Conservation (phyloP, 2,329 filamentous ascomycete genomes). For the Cladosporium sp. region DNA sequence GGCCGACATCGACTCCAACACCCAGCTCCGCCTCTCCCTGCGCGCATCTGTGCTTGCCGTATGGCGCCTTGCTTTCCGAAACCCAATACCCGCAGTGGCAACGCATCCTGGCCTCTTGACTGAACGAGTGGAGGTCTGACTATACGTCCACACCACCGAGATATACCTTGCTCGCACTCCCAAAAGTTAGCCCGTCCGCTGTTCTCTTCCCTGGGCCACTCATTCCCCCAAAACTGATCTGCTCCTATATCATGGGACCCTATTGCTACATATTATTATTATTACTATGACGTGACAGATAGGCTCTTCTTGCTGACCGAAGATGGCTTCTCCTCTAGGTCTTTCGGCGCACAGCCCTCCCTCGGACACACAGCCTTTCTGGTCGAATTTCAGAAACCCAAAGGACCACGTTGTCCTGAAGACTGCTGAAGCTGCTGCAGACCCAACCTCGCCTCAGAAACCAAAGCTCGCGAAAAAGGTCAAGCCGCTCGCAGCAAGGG, state of each 20-base stretch:
- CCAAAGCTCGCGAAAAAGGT: slow-evolving; percentile 16
- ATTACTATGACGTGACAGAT: slow-evolving; percentile 12
- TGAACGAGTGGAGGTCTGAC: background rate
- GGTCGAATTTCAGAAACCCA: slow-evolving; percentile 2
- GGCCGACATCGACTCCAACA: slow-evolving; percentile 5
- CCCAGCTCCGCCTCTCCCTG: background rate
- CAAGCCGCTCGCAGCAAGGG: slow-evolving; percentile 14
- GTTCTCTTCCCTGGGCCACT: background rate
- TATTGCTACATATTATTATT: slow-evolving; percentile 12
- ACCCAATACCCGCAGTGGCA: slow-evolving; percentile 10
- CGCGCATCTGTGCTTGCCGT: slow-evolving; percentile 10
- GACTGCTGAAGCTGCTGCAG: slow-evolving; percentile 9
- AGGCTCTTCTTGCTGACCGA: slow-evolving; percentile 15
- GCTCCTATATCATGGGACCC: slow-evolving; percentile 8
- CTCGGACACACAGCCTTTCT: slow-evolving; percentile 3
- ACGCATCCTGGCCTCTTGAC: slow-evolving; percentile 2
- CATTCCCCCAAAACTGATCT: slow-evolving; percentile 5
- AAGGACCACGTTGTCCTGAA: background rate
- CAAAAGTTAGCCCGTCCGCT: slow-evolving; percentile 13
- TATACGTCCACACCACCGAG: background rate
- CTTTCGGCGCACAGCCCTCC: slow-evolving; percentile 8
- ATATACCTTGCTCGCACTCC: slow-evolving; percentile 8
- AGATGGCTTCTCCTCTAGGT: slow-evolving; percentile 21
- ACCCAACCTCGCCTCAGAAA: slow-evolving; percentile 3
- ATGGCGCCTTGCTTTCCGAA: slow-evolving; percentile 11